Evolutionary conservation across 1,139 yeast genomes (phyloP), one percentile per base, ranked within the genome.

Genomic region (Lodderomyces metapsilosis): DNA sequence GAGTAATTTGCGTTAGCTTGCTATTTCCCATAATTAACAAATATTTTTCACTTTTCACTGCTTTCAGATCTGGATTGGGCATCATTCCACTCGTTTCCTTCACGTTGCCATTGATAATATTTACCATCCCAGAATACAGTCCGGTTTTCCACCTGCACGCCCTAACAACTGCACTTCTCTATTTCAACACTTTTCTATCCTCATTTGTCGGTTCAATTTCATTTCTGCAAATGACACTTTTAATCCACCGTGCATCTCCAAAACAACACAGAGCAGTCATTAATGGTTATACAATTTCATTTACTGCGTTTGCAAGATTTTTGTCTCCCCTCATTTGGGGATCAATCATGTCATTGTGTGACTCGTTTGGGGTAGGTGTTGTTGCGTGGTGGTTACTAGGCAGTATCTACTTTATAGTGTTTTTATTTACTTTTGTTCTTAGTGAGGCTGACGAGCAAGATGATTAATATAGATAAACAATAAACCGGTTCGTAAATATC

Each of bases 21-120:
- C 53, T 77, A 3, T 80, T 77, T 56, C 88, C 87, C 4, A 59
- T 62, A 37, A 61, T 80, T 38, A 86, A 80, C 50, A 63, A 80
- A 40, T 62, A 61, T 28, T 71, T 67, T 49, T 75, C 61, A 37
- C 65, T 82, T 13, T 59, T 77, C 31, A 56, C 63, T 11, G 74
- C 79, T 6, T 78, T 66, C 52, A 58, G 77, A 35, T 42, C 65
- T 6, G 66, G 78, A 10, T 58, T 68, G 20, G 27, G 71, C 1
- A 24, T 43, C 9, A 72, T 74, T 54, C 82, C 84, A 3, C 33
- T 77, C 3, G 59, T 75, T 17, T 80, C 78, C 55, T 50, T 76
- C 3, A 41, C 64, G 11, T 61, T 78, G 9, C 88, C 88, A 6
- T 73, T 68, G 41, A 58, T 71, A 31, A 68, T 80, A 2, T 76